Percentiles rank a stretch among this genome's conserved stretches.
phyloP scores from a whole-genome alignment of 352 stramenopile genomes.

The Aphanomyces stellatus region DNA sequence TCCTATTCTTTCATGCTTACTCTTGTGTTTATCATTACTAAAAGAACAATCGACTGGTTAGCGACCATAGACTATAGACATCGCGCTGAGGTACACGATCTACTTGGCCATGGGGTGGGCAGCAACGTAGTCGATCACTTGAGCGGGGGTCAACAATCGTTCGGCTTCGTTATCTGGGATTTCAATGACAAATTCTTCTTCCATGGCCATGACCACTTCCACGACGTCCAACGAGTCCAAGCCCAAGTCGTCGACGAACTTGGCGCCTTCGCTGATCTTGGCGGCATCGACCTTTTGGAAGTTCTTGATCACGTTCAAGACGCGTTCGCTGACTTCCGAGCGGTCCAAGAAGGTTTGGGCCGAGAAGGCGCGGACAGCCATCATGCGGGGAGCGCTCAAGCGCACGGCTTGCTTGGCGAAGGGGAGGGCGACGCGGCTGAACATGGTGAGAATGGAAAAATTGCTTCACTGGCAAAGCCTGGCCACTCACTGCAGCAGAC shows the following conservation, averaged over 20 bases:
- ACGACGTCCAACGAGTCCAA: constrained; percentile 98
- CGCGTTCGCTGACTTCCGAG: constrained; percentile 94
- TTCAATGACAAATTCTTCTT: constrained; percentile 99
- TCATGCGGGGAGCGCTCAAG: constrained; percentile 24
- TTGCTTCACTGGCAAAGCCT: constrained; percentile 2
- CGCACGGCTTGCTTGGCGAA: neutral
- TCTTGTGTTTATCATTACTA: constrained; percentile 4
- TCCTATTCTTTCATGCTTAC: neutral
- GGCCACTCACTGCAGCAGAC: neutral
- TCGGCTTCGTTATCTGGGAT: constrained; percentile 99
- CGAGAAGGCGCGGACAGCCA: constrained; percentile 41
- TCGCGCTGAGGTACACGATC: constrained; percentile 23
- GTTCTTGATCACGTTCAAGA: constrained; percentile 98
- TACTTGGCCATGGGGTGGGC: constrained; percentile 99
- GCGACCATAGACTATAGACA: neutral
- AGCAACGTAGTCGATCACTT: constrained; percentile 98
- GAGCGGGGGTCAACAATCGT: constrained; percentile 94
- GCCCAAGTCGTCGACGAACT: constrained; percentile 97
- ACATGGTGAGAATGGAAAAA: neutral
- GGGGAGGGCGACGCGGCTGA: neutral
- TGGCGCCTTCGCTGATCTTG: constrained; percentile 87
- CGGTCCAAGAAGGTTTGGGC: constrained; percentile 84
- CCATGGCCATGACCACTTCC: constrained; percentile 98
- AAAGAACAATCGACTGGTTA: neutral
- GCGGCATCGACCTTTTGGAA: constrained; percentile 97